Evolutionary conservation across 768 basidiomycete species (phyloP).

Genomic region (Tubosaeta sp.): DNA sequence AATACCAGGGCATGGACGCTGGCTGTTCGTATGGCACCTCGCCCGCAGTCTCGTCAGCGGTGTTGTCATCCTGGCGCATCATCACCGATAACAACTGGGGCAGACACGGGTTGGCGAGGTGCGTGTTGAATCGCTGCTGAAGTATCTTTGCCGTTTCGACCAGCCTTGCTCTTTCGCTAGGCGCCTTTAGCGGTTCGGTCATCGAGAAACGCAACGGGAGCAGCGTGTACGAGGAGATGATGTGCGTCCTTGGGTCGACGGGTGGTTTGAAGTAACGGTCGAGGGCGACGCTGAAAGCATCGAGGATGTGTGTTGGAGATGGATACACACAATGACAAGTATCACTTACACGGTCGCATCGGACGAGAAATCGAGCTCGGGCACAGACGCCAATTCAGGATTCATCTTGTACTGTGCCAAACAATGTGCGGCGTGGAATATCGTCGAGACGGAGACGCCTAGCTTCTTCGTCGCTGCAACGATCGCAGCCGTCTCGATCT

Average conservation of each 20-base stretch:
- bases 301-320: neutral
- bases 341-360: slow-evolving; percentile 9
- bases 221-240: slow-evolving; percentile 13
- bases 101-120: slow-evolving; percentile 14
- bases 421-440: slow-evolving; percentile 23
- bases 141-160: slow-evolving; percentile 10
- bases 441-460: slow-evolving; percentile 10
- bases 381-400: slow-evolving; percentile 4
- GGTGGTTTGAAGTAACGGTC: slow-evolving; percentile 18
- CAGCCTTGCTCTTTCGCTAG: slow-evolving; percentile 7
- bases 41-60: neutral
- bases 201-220: slow-evolving; percentile 19
- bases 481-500: slow-evolving; percentile 10
- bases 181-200: slow-evolving; percentile 4
- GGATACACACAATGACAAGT: neutral
- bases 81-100: slow-evolving; percentile 7
- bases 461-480: slow-evolving; percentile 6
- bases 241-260: slow-evolving; percentile 15
- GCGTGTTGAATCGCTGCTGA: slow-evolving; percentile 10
- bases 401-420: slow-evolving; percentile 22
- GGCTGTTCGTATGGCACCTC: neutral
- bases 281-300: slow-evolving; percentile 8
- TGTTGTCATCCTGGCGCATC: neutral
- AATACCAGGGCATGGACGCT: neutral
- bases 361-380: slow-evolving; percentile 17